Conservation (phyloP, 179 eudicot genomes). For the Gypsophila paniculata region DNA sequence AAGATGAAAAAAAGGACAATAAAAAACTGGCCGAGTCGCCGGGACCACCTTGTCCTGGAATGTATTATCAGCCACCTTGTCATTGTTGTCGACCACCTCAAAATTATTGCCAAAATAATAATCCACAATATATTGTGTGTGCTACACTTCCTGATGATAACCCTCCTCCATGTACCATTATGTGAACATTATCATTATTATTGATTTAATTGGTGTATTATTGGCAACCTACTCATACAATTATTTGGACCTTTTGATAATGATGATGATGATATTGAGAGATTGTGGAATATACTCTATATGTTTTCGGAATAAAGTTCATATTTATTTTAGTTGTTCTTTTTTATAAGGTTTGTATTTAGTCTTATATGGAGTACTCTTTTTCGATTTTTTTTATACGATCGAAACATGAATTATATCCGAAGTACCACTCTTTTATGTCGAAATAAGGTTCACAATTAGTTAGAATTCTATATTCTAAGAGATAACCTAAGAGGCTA, state of each 20-base stretch:
- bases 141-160: slow-evolving; percentile 18
- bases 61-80: slow-evolving; percentile 15
- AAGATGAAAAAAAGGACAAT: neutral
- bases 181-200: too few species aligned
- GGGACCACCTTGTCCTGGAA: neutral
- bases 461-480: too few species aligned
- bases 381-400: too few species aligned
- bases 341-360: too few species aligned
- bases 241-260: neutral
- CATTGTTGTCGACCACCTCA: slow-evolving; percentile 16
- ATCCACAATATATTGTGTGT: slow-evolving; percentile 24
- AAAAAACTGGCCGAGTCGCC: neutral
- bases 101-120: slow-evolving; percentile 9
- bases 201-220: neutral
- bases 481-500: too few species aligned
- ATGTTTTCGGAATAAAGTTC: too few species aligned
- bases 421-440: too few species aligned
- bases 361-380: too few species aligned
- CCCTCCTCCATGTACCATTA: slow-evolving; percentile 15
- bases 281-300: too few species aligned
- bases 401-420: too few species aligned
- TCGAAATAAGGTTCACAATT: too few species aligned
- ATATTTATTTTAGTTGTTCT: too few species aligned
- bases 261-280: neutral
- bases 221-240: neutral